Conservation (phyloP, 2,329 filamentous ascomycete genomes). For the Hypoxylon sp. region DNA sequence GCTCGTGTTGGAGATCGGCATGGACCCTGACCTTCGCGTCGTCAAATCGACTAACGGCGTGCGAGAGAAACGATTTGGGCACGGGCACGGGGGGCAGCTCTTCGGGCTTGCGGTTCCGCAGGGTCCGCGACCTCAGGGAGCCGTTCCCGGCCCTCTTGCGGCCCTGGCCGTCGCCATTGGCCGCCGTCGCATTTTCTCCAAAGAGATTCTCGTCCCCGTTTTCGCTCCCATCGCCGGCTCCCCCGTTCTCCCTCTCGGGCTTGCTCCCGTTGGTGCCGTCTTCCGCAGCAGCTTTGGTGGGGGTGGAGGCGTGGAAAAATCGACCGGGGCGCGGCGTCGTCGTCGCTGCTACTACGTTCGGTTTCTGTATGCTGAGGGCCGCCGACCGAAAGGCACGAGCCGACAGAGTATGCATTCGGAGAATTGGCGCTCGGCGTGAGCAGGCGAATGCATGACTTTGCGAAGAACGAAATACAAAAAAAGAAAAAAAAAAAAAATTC, state of each 20-base stretch:
- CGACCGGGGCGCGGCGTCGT: conserved; percentile 35
- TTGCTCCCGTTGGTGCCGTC: conserved; percentile 42
- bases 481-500: conserved; percentile 25
- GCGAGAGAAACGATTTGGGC: conserved; percentile 67
- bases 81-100: conserved; percentile 65
- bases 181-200: conserved; percentile 37
- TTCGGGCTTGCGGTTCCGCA: conserved; percentile 51
- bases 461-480: too few species aligned
- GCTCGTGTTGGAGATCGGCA: conserved; percentile 19
- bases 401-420: conserved; percentile 51
- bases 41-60: conserved; percentile 60
- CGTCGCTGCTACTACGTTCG: conserved; percentile 25
- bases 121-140: conserved; percentile 40
- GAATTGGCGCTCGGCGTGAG: conserved; percentile 50
- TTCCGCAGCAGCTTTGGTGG: conserved; percentile 37
- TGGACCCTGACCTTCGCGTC: conserved; percentile 42
- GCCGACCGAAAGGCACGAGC: conserved; percentile 49
- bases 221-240: conserved; percentile 20
- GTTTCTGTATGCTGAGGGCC: conserved; percentile 41
- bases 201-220: conserved; percentile 41
- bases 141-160: conserved; percentile 44
- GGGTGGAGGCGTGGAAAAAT: conserved; percentile 43
- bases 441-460: conserved; percentile 49
- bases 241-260: conserved; percentile 35
- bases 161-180: conserved; percentile 42